A percentile compares a stretch with the other conserved stretches of the same genome.
Evolutionary conservation across 1,139 yeast species (phyloP).

Genomic region (Diutina catenulata): DNA sequence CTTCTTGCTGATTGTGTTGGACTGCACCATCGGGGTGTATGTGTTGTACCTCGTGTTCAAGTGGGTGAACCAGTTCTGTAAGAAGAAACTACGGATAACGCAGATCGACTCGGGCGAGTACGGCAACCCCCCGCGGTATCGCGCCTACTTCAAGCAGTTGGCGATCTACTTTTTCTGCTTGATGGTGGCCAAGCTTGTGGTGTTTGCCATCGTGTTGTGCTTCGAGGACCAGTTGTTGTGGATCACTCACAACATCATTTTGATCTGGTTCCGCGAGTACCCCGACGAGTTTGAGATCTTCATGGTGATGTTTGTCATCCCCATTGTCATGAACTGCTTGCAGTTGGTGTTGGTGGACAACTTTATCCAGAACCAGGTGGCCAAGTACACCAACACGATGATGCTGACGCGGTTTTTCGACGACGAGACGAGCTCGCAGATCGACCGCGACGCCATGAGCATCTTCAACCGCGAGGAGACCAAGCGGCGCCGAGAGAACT

Average conservation of each 20-base stretch:
- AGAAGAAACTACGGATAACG: constrained; percentile 20
- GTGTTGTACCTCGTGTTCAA: constrained; percentile 30
- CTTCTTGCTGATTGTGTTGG: constrained; percentile 74
- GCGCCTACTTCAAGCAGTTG: constrained; percentile 66
- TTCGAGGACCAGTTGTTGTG: constrained; percentile 30
- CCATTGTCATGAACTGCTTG: constrained; percentile 69
- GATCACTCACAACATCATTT: constrained; percentile 32
- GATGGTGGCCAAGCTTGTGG: constrained; percentile 49
- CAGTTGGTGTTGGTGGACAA: constrained; percentile 83
- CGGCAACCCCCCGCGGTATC: constrained; percentile 51
- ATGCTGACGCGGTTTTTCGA: not conserved
- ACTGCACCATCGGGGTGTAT: constrained; percentile 93
- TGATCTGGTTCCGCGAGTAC: constrained; percentile 72
- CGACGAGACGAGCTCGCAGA: constrained; percentile 1
- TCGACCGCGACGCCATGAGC: not conserved
- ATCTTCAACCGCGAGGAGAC: not conserved
- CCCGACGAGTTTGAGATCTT: constrained; percentile 72
- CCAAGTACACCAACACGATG: not conserved
- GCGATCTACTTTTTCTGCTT: constrained; percentile 52
- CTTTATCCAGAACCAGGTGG: constrained; percentile 49
- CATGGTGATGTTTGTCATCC: constrained; percentile 75
- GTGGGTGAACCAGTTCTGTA: constrained; percentile 32
- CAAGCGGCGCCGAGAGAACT: too few relatives aligned
- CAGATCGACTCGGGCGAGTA: constrained; percentile 78
- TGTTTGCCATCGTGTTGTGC: constrained; percentile 27